Evolutionary conservation across 179 eudicot species (phyloP).

Genomic region (Vitellaria paradoxa): DNA sequence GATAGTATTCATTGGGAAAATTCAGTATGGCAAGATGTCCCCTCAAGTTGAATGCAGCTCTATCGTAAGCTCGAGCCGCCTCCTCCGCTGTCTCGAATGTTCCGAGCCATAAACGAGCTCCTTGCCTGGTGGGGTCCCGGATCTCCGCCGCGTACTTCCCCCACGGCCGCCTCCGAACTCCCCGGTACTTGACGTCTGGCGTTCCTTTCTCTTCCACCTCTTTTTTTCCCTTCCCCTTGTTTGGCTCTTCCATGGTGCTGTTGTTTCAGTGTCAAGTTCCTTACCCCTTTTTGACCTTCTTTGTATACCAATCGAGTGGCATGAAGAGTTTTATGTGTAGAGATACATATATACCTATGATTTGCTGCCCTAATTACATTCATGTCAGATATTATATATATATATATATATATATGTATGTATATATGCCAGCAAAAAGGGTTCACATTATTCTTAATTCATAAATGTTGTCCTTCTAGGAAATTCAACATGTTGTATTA

Average conservation of each 20-base stretch:
- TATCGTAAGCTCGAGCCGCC: slow-evolving; percentile 31
- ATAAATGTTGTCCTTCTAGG: not conserved
- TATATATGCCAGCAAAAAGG: not conserved
- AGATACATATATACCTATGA: not conserved
- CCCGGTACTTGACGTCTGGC: slow-evolving; percentile 26
- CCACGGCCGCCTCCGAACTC: slow-evolving; percentile 32
- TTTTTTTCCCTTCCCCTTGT: slow-evolving; percentile 16
- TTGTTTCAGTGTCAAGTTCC: not conserved
- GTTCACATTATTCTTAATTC: not conserved
- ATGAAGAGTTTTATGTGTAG: not conserved
- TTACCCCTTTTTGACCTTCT: not conserved
- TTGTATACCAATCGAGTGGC: not conserved
- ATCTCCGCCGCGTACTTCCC: slow-evolving; percentile 35
- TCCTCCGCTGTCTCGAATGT: slow-evolving; percentile 33
- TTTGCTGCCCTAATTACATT: not conserved
- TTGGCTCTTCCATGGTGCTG: slow-evolving; percentile 18
- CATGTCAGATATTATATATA: not conserved
- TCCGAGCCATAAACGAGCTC: slow-evolving; percentile 32
- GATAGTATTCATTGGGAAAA: slow-evolving; percentile 26
- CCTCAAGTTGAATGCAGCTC: slow-evolving; percentile 28
- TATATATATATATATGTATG: no score
- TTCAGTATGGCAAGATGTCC: slow-evolving; percentile 24
- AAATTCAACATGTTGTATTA: not conserved
- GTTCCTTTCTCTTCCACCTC: slow-evolving; percentile 14
- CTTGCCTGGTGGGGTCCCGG: slow-evolving; percentile 22